Conservation (phyloP, 1,284 basidiomycete species). For the Mycena citricolor region DNA sequence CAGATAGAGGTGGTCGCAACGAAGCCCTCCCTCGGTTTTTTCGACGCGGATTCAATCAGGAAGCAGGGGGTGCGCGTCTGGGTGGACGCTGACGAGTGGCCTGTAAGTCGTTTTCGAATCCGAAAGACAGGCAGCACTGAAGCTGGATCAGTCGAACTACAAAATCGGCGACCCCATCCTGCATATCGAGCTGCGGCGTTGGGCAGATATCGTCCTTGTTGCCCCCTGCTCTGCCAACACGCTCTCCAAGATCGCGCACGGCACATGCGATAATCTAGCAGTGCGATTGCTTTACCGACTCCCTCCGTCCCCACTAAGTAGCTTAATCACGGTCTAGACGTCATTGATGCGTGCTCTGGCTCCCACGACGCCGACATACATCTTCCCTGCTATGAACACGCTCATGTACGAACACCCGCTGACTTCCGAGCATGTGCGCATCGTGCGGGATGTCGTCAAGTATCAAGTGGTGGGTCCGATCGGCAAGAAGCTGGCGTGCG, state of each 20-base stretch:
- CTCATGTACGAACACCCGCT: constrained; percentile 96
- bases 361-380: constrained; percentile 77
- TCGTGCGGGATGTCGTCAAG: constrained; percentile 70
- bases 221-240: constrained; percentile 97
- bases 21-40: constrained; percentile 78
- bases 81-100: constrained; percentile 93
- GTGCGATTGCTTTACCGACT: constrained; percentile 39
- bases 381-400: constrained; percentile 99
- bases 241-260: constrained; percentile 87
- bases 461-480: constrained; percentile 87
- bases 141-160: constrained; percentile 51
- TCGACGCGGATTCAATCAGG: constrained; percentile 55
- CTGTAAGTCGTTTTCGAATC: constrained; percentile 22
- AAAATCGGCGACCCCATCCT: constrained; percentile 89
- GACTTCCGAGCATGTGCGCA: constrained; percentile 76
- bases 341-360: constrained; percentile 86
- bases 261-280: constrained; percentile 87
- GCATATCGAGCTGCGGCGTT: constrained; percentile 94
- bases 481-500: constrained; percentile 86
- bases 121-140: not conserved
- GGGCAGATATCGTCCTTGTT: constrained; percentile 94
- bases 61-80: constrained; percentile 69
- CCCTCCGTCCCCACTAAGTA: constrained; percentile 6
- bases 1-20: constrained; percentile 87
- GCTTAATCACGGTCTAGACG: constrained; percentile 55